phyloP scores from a whole-genome alignment of 176 grass and related monocot genomes.

The Rhynchospora tenuis region DNA sequence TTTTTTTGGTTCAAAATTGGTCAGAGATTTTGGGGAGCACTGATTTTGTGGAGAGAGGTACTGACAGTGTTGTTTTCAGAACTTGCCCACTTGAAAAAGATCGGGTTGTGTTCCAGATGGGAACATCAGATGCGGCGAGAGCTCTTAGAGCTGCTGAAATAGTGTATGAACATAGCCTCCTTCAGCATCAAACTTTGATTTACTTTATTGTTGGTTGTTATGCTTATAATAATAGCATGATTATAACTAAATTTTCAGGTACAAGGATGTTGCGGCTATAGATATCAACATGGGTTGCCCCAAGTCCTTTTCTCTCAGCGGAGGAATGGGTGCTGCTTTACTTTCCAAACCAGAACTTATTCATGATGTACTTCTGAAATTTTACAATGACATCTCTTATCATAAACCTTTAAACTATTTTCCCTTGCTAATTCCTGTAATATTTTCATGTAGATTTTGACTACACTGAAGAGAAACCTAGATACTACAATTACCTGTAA shows the following conservation, averaged over 20 bases:
- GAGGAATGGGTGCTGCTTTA: slow-evolving; percentile 97
- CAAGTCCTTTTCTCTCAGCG: slow-evolving; percentile 79
- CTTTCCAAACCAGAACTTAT: slow-evolving; percentile 98
- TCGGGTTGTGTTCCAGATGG: slow-evolving; percentile 91
- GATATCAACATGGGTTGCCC: slow-evolving; percentile 99
- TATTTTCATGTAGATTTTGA: slow-evolving; percentile 74
- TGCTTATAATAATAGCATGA: background rate
- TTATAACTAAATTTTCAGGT: slow-evolving; percentile 37
- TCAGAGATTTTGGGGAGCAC: slow-evolving; percentile 75
- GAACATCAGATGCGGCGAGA: slow-evolving; percentile 80
- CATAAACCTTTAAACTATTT: slow-evolving; percentile 4
- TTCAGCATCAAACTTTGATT: background rate
- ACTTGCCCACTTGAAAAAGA: slow-evolving; percentile 73
- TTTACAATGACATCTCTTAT: slow-evolving; percentile 20
- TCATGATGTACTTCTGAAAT: slow-evolving; percentile 62
- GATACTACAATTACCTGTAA: slow-evolving; percentile 77
- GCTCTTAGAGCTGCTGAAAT: slow-evolving; percentile 87
- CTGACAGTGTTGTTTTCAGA: slow-evolving; percentile 75
- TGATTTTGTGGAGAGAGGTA: slow-evolving; percentile 92
- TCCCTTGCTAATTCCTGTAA: slow-evolving; percentile 24
- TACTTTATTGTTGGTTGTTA: background rate
- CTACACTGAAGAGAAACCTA: slow-evolving; percentile 78
- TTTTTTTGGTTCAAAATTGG: background rate
- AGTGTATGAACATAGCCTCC: slow-evolving; percentile 45
- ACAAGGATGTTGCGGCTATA: slow-evolving; percentile 78